Base-by-base conservation (phyloP, 2,329 filamentous ascomycete species). In the Epicoccum nigrum region DNA sequence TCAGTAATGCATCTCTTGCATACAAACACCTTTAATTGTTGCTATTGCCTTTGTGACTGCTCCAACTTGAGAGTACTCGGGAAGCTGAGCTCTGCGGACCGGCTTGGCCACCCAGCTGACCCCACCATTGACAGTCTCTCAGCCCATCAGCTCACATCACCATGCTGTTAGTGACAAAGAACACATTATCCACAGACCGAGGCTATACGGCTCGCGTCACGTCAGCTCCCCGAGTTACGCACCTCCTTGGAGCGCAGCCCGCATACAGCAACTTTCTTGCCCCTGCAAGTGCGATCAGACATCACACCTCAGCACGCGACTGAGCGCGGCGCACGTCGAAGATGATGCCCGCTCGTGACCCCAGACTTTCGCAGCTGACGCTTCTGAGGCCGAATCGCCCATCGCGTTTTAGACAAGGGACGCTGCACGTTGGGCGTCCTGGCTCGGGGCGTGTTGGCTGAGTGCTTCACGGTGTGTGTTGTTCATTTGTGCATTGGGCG, bases 311-410 rank as follows among this genome's bases (percentile, higher is more conserved):
- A 13, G 32, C 45, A 49, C 38, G 31, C 37, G 38, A 17, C 11
- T 25, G 7, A 21, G 15, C 46, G 46, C 25, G 19, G 15, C n/a
- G 34, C 33, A 23, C 23, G 5, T 12, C 17, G 27, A 23, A 7
- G 19, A 42, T 51, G 42, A 51, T 23, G 25, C 16, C 41, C 40
- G 32, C 49, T 27, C 9, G 15, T 47, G 49, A 52, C 28, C n/a
- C 9, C 16, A n/a, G 33, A 30, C 28, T 47, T 27, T 44, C 49
- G 42, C 49, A 34, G 28, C 28, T 52, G 49, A 52, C 28, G 7
- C 13, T 9, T 1, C 13, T 41, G 47, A 16, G 40, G 43, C 49
- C 38, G 32, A 39, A 19, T 17, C 3, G n/a, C 9, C 6, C 15
- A 15, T 11, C 28, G 28, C 38, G 43, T 43, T 17, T 28, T 31